phyloP scores from a whole-genome alignment of 768 basidiomycete genomes.

The Lactifluus piperatus region DNA sequence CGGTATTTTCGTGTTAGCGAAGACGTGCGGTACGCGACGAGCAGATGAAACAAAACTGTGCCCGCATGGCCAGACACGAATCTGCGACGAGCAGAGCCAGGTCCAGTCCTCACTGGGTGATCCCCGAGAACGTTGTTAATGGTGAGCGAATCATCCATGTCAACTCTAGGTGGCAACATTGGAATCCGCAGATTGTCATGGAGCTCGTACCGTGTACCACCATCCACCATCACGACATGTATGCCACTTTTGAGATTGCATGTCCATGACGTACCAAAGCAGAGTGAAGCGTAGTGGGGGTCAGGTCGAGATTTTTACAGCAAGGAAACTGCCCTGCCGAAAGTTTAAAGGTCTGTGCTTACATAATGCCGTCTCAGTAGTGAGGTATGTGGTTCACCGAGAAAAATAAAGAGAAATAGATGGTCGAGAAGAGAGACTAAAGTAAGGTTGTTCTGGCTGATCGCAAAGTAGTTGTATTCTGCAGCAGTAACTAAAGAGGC shows the following conservation, averaged over 20 bases:
- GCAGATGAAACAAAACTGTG: not conserved
- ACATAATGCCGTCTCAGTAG: too few species aligned
- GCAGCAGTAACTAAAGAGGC: too few species aligned
- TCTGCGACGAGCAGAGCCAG: not conserved
- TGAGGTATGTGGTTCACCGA: too few species aligned
- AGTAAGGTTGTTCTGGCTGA: not conserved
- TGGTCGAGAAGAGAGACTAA: too few species aligned
- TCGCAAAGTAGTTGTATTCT: not conserved
- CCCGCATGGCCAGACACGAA: not conserved
- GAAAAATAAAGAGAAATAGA: too few species aligned
- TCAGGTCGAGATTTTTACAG: too few species aligned
- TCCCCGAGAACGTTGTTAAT: not conserved
- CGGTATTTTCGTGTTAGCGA: not conserved
- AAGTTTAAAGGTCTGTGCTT: too few species aligned
- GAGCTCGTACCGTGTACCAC: not conserved
- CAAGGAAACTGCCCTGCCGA: too few species aligned
- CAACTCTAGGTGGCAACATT: not conserved
- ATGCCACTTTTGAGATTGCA: not conserved
- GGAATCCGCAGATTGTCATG: not conserved
- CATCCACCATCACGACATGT: not conserved
- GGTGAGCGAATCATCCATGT: not conserved
- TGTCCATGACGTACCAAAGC: too few species aligned
- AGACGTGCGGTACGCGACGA: not conserved
- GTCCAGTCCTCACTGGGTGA: not conserved
- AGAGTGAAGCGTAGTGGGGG: too few species aligned